These are phyloP conservation scores for Penicillium herquei DNA, from an alignment of 495 filamentous ascomycete species.

Conservation along the genomic window DNA sequence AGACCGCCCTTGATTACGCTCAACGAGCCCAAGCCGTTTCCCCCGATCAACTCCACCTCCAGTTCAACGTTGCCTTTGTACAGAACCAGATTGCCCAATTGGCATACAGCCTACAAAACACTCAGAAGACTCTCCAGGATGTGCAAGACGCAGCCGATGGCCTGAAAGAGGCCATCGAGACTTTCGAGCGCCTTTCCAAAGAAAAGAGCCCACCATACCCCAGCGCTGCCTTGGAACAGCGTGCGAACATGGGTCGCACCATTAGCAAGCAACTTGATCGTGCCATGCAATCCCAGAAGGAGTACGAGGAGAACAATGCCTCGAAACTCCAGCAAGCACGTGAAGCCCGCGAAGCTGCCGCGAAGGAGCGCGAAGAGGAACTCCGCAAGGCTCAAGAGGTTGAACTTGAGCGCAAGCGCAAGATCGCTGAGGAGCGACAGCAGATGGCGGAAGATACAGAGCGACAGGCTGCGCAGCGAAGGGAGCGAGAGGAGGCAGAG, in stretches of 20 bases:
- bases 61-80: slow-evolving; percentile 97
- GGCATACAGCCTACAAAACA: slow-evolving; percentile 70
- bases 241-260: slow-evolving; percentile 95
- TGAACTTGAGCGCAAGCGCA: slow-evolving; percentile 67
- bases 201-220: slow-evolving; percentile 88
- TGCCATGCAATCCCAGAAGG: slow-evolving; percentile 75
- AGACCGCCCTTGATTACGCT: slow-evolving; percentile 82
- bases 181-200: slow-evolving; percentile 75
- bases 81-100: slow-evolving; percentile 87
- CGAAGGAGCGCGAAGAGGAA: slow-evolving; percentile 70
- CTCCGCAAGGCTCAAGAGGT: slow-evolving; percentile 61
- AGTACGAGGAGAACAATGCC: slow-evolving; percentile 92
- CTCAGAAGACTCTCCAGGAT: slow-evolving; percentile 73
- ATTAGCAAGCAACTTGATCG: slow-evolving; percentile 88
- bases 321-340: slow-evolving; percentile 75
- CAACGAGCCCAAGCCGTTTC: slow-evolving; percentile 76
- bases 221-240: slow-evolving; percentile 82
- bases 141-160: slow-evolving; percentile 74
- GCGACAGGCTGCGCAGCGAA: slow-evolving; percentile 56
- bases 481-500: slow-evolving; percentile 67
- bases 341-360: slow-evolving; percentile 72
- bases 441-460: slow-evolving; percentile 74
- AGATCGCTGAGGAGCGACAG: slow-evolving; percentile 78
- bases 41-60: slow-evolving; percentile 81
- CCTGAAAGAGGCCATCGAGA: slow-evolving; percentile 86